Percentiles rank a stretch among this genome's conserved stretches.
Conservation (phyloP, 257 asterid species). For the Lithospermum erythrorhizon region DNA sequence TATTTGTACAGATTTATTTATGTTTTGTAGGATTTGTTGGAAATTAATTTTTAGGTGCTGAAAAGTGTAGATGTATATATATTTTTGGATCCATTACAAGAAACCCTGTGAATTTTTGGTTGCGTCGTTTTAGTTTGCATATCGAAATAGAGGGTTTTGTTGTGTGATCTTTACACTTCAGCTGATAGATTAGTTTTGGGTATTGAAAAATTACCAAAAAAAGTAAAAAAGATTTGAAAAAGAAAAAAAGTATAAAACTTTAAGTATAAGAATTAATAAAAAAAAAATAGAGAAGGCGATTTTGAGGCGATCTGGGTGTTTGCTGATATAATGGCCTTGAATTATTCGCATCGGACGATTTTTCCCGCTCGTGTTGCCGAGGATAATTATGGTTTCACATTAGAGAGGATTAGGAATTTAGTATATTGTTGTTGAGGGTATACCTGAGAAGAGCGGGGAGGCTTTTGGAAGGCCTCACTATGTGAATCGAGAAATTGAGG, state of each 20-base stretch:
- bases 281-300: not conserved
- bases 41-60: slow-evolving; percentile 14
- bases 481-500: slow-evolving; percentile 24
- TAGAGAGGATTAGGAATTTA: slow-evolving; percentile 49
- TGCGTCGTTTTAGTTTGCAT: slow-evolving; percentile 73
- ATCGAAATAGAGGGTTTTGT: slow-evolving; percentile 77
- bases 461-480: slow-evolving; percentile 29
- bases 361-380: slow-evolving; percentile 49
- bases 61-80: not conserved
- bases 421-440: slow-evolving; percentile 56
- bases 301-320: slow-evolving; percentile 9
- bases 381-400: slow-evolving; percentile 49
- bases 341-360: slow-evolving; percentile 55
- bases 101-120: slow-evolving; percentile 80
- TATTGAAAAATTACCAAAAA: not conserved
- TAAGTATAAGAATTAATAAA: slow-evolving; percentile 5
- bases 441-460: slow-evolving; percentile 45
- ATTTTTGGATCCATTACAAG: slow-evolving; percentile 31
- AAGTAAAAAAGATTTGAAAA: too few relatives aligned
- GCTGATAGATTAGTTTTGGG: not conserved
- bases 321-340: slow-evolving; percentile 68
- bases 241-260: not conserved
- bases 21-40: slow-evolving; percentile 1
- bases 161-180: slow-evolving; percentile 26
- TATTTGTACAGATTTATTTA: not conserved